phyloP scores from a whole-genome alignment of 805 yeast species.

The Sugiyamaella qingdaonensis region DNA sequence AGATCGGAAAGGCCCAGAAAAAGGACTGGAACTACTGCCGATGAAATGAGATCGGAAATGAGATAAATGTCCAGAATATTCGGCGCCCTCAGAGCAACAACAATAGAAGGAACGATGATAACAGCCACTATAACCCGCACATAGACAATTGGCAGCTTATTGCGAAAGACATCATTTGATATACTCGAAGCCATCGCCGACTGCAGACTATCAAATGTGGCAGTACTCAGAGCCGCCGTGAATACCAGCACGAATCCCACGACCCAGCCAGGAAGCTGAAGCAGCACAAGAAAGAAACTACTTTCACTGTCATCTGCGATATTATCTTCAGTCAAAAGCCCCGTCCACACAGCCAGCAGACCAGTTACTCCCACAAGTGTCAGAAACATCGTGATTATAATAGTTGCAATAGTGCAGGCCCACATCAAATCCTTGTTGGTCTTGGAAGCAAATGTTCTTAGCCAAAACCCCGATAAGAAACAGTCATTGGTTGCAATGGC shows the following conservation, averaged over 20 bases:
- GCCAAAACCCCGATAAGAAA: constrained; percentile 90
- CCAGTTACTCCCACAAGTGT: constrained; percentile 80
- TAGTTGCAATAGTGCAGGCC: constrained; percentile 72
- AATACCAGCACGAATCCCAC: constrained; percentile 79
- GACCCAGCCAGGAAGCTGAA: constrained; percentile 79
- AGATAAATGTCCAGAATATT: constrained; percentile 81
- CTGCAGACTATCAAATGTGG: constrained; percentile 85
- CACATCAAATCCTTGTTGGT: constrained; percentile 69
- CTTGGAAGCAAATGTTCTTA: constrained; percentile 86
- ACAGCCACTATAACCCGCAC: constrained; percentile 66
- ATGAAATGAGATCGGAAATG: constrained; percentile 85
- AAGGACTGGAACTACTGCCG: constrained; percentile 79
- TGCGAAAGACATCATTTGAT: constrained; percentile 86
- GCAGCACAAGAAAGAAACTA: constrained; percentile 68
- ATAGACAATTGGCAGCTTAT: constrained; percentile 62
- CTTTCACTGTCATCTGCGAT: constrained; percentile 49
- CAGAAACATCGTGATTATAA: constrained; percentile 58
- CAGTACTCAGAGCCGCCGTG: constrained; percentile 68
- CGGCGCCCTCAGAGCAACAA: constrained; percentile 78
- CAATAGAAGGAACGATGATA: constrained; percentile 81
- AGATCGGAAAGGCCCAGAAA: constrained; percentile 69
- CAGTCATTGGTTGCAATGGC: constrained; percentile 89
- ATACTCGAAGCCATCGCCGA: constrained; percentile 84
- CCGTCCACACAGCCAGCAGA: constrained; percentile 87
- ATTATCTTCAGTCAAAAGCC: constrained; percentile 48